Evolutionary conservation across 2,329 filamentous ascomycete genomes (phyloP).

Genomic region (Colletotrichum sp.): DNA sequence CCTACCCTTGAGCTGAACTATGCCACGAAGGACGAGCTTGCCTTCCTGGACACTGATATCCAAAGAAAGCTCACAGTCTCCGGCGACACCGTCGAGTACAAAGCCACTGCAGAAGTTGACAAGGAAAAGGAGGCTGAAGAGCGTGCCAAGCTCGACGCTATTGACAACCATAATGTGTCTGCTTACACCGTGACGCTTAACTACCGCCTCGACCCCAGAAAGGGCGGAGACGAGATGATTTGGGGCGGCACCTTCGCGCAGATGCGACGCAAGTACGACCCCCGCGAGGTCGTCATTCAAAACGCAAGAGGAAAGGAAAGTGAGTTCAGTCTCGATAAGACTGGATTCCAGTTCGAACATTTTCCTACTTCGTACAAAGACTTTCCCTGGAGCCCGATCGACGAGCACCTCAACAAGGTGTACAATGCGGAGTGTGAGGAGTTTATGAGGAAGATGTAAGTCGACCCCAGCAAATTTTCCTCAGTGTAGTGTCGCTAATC

Average conservation of each 20-base stretch:
- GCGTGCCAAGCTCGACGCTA: neutral
- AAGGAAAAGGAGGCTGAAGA: neutral
- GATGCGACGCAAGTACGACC: slow-evolving; percentile 7
- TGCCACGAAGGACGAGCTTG: neutral
- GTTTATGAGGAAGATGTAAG: neutral
- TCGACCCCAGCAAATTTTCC: too few relatives aligned
- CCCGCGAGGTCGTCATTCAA: neutral
- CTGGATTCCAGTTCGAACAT: neutral
- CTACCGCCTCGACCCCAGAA: neutral
- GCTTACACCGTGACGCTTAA: neutral
- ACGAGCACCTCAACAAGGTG: neutral
- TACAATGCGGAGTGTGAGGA: neutral
- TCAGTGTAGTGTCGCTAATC: neutral
- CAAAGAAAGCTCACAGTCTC: neutral
- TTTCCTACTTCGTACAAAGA: slow-evolving; percentile 1
- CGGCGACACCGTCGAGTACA: neutral
- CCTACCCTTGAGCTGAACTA: slow-evolving; percentile 8
- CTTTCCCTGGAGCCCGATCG: neutral
- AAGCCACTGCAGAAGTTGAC: neutral
- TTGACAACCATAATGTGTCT: neutral
- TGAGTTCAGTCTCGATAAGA: neutral
- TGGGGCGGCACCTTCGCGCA: slow-evolving; percentile 9
- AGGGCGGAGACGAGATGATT: slow-evolving; percentile 2
- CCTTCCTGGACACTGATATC: neutral
- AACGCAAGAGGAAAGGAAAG: neutral